Conservation (phyloP, 2,329 filamentous ascomycete species). For the Nothomitra cinnamomea region DNA sequence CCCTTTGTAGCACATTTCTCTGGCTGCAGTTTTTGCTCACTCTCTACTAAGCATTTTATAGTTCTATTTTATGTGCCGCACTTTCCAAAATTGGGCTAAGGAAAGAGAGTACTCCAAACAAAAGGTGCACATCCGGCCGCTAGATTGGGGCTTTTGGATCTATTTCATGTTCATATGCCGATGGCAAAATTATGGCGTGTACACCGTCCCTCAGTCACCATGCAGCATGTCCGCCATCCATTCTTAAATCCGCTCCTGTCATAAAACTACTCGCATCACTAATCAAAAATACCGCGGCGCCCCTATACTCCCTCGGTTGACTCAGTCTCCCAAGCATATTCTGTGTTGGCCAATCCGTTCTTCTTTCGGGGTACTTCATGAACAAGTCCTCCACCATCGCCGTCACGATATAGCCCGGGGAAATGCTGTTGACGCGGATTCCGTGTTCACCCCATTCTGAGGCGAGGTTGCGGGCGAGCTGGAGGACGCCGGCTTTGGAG, state of each 20-base stretch:
- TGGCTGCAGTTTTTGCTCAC: too few species aligned
- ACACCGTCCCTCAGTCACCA: too few species aligned
- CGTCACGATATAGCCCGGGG: constrained; percentile 91
- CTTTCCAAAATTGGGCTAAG: too few species aligned
- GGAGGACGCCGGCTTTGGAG: constrained; percentile 79
- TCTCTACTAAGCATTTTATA: too few species aligned
- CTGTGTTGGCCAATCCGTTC: constrained; percentile 56
- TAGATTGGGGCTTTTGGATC: too few species aligned
- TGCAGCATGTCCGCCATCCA: constrained; percentile 36
- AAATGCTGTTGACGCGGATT: constrained; percentile 91
- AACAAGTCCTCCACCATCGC: constrained; percentile 72
- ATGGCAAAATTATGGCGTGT: too few species aligned
- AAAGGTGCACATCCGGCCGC: too few species aligned
- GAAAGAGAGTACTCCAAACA: too few species aligned
- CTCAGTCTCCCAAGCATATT: constrained; percentile 68
- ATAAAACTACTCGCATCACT: constrained; percentile 36
- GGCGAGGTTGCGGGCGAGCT: constrained; percentile 71
- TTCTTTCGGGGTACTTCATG: constrained; percentile 50
- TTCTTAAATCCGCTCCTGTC: constrained; percentile 35
- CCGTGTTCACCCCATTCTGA: constrained; percentile 83
- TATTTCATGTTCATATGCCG: too few species aligned
- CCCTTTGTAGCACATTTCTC: too few species aligned
- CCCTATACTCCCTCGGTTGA: constrained; percentile 50
- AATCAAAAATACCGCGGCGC: constrained; percentile 29
- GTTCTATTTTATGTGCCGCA: too few species aligned